phyloP scores from a whole-genome alignment of 805 yeast genomes.

The Yarrowia porcina region DNA sequence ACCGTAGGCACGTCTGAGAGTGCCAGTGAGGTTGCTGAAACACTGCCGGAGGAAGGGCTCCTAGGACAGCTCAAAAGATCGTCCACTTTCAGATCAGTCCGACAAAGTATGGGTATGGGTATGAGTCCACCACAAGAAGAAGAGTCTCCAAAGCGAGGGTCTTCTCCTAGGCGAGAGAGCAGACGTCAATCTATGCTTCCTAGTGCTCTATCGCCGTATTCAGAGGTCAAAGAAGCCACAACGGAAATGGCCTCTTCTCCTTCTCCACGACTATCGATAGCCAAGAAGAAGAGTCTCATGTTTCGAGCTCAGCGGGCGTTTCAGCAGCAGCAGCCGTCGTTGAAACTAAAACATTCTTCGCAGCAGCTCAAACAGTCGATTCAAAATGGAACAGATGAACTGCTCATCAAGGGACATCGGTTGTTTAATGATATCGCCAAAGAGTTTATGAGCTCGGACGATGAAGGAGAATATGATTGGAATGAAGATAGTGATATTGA shows the following conservation, averaged over 20 bases:
- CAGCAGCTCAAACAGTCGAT: conserved; percentile 20
- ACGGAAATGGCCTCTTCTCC: neutral
- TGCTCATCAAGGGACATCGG: conserved; percentile 13
- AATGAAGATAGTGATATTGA: conserved; percentile 20
- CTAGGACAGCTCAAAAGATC: conserved; percentile 13
- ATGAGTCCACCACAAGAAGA: neutral
- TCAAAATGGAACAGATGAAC: conserved; percentile 13
- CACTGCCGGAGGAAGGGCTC: neutral
- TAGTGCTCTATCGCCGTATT: neutral
- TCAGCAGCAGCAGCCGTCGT: conserved; percentile 13
- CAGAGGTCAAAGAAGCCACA: conserved; percentile 1
- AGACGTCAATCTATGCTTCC: conserved; percentile 14
- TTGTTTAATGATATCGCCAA: conserved; percentile 19
- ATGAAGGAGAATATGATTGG: conserved; percentile 13
- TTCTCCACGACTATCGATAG: conserved; percentile 5
- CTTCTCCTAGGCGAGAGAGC: neutral
- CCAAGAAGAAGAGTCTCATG: conserved; percentile 25
- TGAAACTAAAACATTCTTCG: conserved; percentile 19
- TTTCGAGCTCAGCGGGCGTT: conserved; percentile 20
- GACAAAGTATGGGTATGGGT: conserved; percentile 15
- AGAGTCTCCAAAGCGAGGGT: neutral
- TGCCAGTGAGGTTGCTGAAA: neutral
- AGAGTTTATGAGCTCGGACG: conserved; percentile 19
- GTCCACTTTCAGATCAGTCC: conserved; percentile 5
- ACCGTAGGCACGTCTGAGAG: conserved; percentile 1